Evolutionary conservation across 2,329 filamentous ascomycete species (phyloP).

Genomic region (Penicillium expansum): DNA sequence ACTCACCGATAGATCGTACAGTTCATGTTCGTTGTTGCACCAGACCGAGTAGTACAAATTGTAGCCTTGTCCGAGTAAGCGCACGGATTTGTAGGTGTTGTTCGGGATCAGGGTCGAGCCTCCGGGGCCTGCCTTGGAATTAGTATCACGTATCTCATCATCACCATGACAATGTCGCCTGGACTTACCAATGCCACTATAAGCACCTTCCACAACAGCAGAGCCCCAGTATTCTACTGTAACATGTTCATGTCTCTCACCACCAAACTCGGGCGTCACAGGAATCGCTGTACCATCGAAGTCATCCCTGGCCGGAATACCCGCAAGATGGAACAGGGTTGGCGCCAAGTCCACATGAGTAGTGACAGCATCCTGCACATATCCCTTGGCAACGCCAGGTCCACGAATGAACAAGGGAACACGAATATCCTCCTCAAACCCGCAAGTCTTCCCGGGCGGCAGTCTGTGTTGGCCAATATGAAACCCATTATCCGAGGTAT

Average conservation of each 20-base stretch:
- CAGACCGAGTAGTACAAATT: slow-evolving; percentile 44
- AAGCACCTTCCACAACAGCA: slow-evolving; percentile 32
- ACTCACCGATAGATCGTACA: slow-evolving; percentile 39
- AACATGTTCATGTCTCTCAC: slow-evolving; percentile 52
- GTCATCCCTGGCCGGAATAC: slow-evolving; percentile 44
- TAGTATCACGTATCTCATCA: not conserved
- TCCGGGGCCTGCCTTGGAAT: slow-evolving; percentile 15
- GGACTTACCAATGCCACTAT: slow-evolving; percentile 26
- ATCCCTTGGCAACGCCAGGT: slow-evolving; percentile 51
- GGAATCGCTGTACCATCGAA: slow-evolving; percentile 59
- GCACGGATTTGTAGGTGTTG: slow-evolving; percentile 43
- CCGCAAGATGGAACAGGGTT: slow-evolving; percentile 53
- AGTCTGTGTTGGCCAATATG: slow-evolving; percentile 61
- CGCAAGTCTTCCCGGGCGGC: slow-evolving; percentile 57
- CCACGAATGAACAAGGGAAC: slow-evolving; percentile 61
- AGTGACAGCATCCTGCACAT: slow-evolving; percentile 50
- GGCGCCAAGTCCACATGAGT: slow-evolving; percentile 65
- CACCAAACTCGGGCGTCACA: slow-evolving; percentile 28
- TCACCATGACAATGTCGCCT: not conserved
- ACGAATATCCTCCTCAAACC: slow-evolving; percentile 59
- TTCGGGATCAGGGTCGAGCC: slow-evolving; percentile 25
- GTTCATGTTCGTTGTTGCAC: slow-evolving; percentile 42
- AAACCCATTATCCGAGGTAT: slow-evolving; percentile 60
- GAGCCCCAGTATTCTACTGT: slow-evolving; percentile 58
- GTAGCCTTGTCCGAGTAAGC: slow-evolving; percentile 36